Evolutionary conservation across 352 stramenopile species (phyloP).

Genomic region (Pythium plurisporium): DNA sequence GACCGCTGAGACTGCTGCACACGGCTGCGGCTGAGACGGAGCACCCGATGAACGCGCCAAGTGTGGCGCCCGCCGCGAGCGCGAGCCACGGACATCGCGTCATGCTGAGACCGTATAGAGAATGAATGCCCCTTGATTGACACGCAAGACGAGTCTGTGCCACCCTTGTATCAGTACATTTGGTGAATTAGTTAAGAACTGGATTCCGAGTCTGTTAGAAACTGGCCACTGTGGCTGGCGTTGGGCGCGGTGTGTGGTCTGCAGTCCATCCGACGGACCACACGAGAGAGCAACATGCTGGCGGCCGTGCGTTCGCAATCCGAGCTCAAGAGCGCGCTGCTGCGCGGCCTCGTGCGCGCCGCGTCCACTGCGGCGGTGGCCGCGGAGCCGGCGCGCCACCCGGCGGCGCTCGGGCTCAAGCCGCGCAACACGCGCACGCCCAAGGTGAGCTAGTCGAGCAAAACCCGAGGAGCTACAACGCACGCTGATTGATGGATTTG

Average conservation of each 20-base stretch:
- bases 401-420: slow-evolving; percentile 63
- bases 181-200: no score
- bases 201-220: slow-evolving; percentile 15
- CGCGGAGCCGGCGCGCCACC: slow-evolving; percentile 33
- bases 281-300: slow-evolving; percentile 32
- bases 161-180: no score
- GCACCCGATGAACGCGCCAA: background rate
- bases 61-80: background rate
- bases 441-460: slow-evolving; percentile 30
- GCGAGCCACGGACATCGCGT: background rate
- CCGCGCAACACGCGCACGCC: slow-evolving; percentile 43
- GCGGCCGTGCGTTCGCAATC: slow-evolving; percentile 17
- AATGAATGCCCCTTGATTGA: background rate
- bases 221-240: background rate
- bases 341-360: slow-evolving; percentile 39
- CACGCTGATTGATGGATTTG: background rate
- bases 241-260: slow-evolving; percentile 19
- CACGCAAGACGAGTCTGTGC: no score
- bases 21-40: background rate
- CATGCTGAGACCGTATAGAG: background rate
- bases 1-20: slow-evolving; percentile 72
- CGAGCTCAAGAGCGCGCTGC: slow-evolving; percentile 29
- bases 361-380: slow-evolving; percentile 30
- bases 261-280: slow-evolving; percentile 17
- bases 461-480: background rate